Evolutionary conservation across 116 monocot genomes (phyloP).

Genomic region (Phalaenopsis hybrid): DNA sequence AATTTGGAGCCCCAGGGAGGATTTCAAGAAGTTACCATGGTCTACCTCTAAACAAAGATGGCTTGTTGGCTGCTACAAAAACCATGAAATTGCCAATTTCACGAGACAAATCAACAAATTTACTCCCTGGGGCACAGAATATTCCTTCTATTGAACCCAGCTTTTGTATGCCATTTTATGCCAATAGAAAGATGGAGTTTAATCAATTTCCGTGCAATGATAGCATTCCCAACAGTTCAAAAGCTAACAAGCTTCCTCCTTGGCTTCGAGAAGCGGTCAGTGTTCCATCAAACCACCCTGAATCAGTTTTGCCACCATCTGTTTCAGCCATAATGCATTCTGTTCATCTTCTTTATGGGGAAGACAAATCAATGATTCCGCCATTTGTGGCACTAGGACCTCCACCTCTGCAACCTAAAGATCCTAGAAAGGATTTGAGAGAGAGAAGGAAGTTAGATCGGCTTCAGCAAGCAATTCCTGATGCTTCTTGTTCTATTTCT

Average conservation of each 20-base stretch:
- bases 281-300: constrained; percentile 31
- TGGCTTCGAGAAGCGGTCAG: constrained; percentile 88
- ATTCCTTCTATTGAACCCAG: constrained; percentile 8
- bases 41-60: constrained; percentile 18
- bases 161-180: constrained; percentile 16
- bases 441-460: constrained; percentile 41
- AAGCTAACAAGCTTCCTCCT: constrained; percentile 72
- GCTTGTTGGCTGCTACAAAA: constrained; percentile 8
- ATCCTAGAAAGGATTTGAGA: constrained; percentile 58
- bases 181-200: constrained; percentile 18
- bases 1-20: not conserved
- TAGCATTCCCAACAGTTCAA: constrained; percentile 25
- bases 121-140: constrained; percentile 21
- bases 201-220: constrained; percentile 7
- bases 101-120: constrained; percentile 27
- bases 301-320: constrained; percentile 48
- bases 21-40: constrained; percentile 4
- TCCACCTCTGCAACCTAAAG: constrained; percentile 51
- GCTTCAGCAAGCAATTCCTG: constrained; percentile 10
- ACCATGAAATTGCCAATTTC: constrained; percentile 27
- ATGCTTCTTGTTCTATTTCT: constrained; percentile 5
- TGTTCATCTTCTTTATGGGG: constrained; percentile 65
- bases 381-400: constrained; percentile 60
- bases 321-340: constrained; percentile 72
- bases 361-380: constrained; percentile 50